phyloP scores from a whole-genome alignment of 495 filamentous ascomycete genomes.

The Massariosphaeria phaeospora region DNA sequence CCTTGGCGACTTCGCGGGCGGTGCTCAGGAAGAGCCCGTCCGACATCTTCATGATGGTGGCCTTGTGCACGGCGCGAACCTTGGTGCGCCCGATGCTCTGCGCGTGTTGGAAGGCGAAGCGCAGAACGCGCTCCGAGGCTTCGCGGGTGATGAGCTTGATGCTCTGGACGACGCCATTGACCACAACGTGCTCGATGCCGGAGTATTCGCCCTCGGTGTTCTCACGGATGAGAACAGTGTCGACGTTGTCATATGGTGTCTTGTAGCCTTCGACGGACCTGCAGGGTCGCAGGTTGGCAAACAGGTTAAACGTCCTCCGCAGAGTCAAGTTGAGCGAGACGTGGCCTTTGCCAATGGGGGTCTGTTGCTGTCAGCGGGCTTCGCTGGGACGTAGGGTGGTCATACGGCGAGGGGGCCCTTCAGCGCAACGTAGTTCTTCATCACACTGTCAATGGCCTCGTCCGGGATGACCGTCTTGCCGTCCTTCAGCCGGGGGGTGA shows the following conservation, averaged over 20 bases:
- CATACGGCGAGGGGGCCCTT: constrained; percentile 94
- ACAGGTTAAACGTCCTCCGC: constrained; percentile 98
- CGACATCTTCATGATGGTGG: constrained; percentile 99
- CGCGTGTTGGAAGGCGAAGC: constrained; percentile 97
- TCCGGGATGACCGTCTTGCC: constrained; percentile 89
- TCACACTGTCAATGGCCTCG: constrained; percentile 83
- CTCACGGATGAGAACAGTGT: constrained; percentile 96
- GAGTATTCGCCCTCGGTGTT: constrained; percentile 99
- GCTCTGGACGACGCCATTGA: constrained; percentile 95
- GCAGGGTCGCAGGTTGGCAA: constrained; percentile 97
- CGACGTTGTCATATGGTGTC: constrained; percentile 96
- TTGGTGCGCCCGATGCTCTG: constrained; percentile 85
- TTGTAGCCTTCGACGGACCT: constrained; percentile 94
- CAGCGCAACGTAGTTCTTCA: constrained; percentile 88
- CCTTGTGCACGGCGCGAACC: constrained; percentile 55
- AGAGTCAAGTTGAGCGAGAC: constrained; percentile 98
- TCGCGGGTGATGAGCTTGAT: constrained; percentile 98
- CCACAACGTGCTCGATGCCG: constrained; percentile 96
- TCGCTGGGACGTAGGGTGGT: neutral
- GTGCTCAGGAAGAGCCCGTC: constrained; percentile 94
- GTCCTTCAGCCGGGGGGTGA: constrained; percentile 85
- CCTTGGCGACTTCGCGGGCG: constrained; percentile 78
- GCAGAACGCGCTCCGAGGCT: constrained; percentile 87
- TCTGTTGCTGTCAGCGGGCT: constrained; percentile 49
- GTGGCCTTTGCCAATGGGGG: constrained; percentile 96